A percentile compares a stretch with the other conserved stretches of the same genome.
Evolutionary conservation across 73 alveolate species (phyloP).

Genomic region (Diophrys appendiculata): DNA sequence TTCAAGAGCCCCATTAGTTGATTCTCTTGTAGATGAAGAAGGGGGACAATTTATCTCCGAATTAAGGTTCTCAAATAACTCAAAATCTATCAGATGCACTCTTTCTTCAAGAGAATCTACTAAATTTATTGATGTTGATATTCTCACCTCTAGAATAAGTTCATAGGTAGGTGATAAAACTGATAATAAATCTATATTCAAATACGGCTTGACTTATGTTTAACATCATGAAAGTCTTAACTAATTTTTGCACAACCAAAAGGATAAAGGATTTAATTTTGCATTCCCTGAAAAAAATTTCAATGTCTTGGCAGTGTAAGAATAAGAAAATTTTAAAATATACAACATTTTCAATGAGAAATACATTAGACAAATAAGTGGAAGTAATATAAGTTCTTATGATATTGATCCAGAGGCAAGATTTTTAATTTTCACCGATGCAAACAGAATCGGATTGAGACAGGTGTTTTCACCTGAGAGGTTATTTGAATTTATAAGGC

Average conservation of each 20-base stretch:
- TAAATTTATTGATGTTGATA: constrained; percentile 5
- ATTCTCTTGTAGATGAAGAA: no score
- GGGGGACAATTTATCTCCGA: no score
- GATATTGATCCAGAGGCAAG: constrained; percentile 48
- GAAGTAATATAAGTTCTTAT: constrained; percentile 21
- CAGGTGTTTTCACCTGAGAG: constrained; percentile 15
- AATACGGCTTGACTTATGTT: constrained; percentile 42
- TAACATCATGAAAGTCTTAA: constrained; percentile 26
- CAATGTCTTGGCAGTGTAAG: constrained; percentile 8
- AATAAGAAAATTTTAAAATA: constrained; percentile 21
- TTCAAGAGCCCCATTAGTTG: no score
- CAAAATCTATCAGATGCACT: no score
- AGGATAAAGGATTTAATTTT: constrained; percentile 13
- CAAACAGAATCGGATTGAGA: constrained; percentile 20
- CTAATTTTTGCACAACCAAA: constrained; percentile 7
- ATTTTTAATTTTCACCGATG: constrained; percentile 7
- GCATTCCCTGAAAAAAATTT: constrained; percentile 53
- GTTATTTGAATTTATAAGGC: constrained; percentile 28
- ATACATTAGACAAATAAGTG: constrained; percentile 16
- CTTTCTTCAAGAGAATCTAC: no score
- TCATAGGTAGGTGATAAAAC: neutral
- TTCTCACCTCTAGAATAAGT: neutral
- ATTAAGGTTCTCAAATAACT: no score
- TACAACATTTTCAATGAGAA: constrained; percentile 37
- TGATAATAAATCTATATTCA: constrained; percentile 39